phyloP scores from a whole-genome alignment of 192 early-diverging fungal genomes.

The Backusella sp. region DNA sequence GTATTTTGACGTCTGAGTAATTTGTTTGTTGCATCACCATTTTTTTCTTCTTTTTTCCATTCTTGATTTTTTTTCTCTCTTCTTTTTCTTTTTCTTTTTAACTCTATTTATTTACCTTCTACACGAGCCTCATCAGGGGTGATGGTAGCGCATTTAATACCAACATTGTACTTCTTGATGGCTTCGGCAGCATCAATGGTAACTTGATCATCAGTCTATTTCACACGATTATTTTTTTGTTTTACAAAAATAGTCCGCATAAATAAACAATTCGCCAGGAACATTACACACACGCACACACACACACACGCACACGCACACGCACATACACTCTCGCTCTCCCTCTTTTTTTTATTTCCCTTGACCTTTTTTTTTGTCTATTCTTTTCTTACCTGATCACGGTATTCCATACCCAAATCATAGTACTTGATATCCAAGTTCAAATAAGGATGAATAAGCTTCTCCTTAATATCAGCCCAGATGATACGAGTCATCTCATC shows the following conservation, averaged over 20 bases:
- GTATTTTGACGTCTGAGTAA: not conserved
- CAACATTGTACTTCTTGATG: conserved; percentile 95
- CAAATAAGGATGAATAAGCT: conserved; percentile 86
- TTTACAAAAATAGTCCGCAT: not conserved
- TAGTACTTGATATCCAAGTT: conserved; percentile 97
- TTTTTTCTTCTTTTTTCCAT: not conserved
- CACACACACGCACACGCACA: not conserved
- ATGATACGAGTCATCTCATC: conserved; percentile 99
- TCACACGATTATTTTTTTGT: not conserved
- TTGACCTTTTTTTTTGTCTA: conserved; percentile 17
- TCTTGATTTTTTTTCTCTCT: not conserved
- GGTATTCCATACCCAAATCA: conserved; percentile 92
- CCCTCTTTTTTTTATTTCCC: not conserved
- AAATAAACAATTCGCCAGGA: not conserved
- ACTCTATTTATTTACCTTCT: conserved; percentile 44
- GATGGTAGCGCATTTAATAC: conserved; percentile 99
- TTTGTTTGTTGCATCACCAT: not conserved
- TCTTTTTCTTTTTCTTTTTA: not conserved
- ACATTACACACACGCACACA: not conserved
- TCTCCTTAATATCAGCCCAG: conserved; percentile 91
- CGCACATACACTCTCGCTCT: not conserved
- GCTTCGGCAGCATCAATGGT: conserved; percentile 96
- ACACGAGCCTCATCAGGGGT: conserved; percentile 97
- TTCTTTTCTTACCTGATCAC: conserved; percentile 70
- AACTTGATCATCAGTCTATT: conserved; percentile 65